phyloP scores from a whole-genome alignment of 176 grass and related monocot species.

The Paspalum vaginatum region DNA sequence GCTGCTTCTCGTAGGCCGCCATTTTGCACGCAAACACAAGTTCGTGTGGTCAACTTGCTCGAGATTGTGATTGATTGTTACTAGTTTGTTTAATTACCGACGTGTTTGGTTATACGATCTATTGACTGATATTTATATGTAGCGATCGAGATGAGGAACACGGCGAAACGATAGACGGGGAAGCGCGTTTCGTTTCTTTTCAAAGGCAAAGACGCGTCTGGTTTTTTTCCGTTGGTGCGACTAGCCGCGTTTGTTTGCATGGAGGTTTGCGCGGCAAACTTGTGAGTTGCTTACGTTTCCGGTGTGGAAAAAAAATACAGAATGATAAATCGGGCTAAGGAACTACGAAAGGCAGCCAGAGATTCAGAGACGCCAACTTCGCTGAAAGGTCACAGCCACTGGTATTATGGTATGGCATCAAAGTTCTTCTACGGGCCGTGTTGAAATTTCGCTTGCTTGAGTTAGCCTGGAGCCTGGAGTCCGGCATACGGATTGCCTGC shows the following conservation, averaged over 20 bases:
- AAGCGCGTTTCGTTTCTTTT: constrained; percentile 21
- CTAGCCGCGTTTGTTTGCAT: not conserved
- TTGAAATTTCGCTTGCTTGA: not conserved
- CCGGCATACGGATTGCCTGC: no score
- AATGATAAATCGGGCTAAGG: not conserved
- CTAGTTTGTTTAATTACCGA: no score
- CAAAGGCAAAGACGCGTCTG: constrained; percentile 21
- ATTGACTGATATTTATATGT: constrained; percentile 40
- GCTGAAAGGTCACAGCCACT: not conserved
- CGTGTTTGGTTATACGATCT: constrained; percentile 6
- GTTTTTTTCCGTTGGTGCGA: not conserved
- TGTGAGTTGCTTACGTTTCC: not conserved
- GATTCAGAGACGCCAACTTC: not conserved
- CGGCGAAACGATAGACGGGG: not conserved
- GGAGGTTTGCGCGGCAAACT: not conserved
- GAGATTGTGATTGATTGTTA: not conserved
- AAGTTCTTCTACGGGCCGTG: not conserved
- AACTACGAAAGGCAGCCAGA: not conserved
- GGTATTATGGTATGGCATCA: no score
- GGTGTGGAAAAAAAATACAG: not conserved
- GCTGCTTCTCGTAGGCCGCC: constrained; percentile 49
- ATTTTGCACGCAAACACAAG: not conserved
- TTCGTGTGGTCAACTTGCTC: not conserved
- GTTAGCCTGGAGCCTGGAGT: not conserved
- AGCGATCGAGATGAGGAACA: not conserved